Evolutionary conservation across 108 stramenopile species (phyloP), one percentile per base, ranked within the genome.

Genomic region (Cyclotella distinguenda): DNA sequence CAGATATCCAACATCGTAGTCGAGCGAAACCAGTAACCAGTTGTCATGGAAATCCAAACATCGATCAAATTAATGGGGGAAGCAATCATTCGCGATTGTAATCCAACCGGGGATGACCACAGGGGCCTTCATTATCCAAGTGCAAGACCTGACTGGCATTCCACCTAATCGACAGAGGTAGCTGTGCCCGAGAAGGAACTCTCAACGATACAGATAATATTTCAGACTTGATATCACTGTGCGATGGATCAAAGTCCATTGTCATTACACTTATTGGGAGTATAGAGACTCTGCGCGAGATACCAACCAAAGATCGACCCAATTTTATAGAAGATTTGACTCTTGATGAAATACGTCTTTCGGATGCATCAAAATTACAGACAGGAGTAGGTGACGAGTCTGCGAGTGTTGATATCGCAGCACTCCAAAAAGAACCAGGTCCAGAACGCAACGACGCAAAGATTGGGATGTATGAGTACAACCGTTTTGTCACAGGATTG

Each of bases 21-120:
- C n/a, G n/a, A n/a, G n/a, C n/a, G n/a, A n/a, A n/a, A n/a, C n/a
- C n/a, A n/a, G n/a, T n/a, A n/a, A n/a, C n/a, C n/a, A n/a, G n/a
- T n/a, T n/a, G n/a, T n/a, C 11, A 36, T 55, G 54, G 54, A 34
- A 16, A 44, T n/a, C 3, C 42, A 42, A 59, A 30, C 47, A 49
- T 21, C 72, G 28, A 40, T 84, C 7, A 81, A 84, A n/a, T n/a
- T n/a, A n/a, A 63, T 84, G 83, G 83, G 66, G 66, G 38, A 81
- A 81, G 47, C 13, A 70, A n/a, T 52, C 64, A 0, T 69, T 62
- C 44, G 12, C 23, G 13, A 32, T 81, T 0, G 36, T 32, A 9
- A 66, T 84, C 11, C 23, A 74, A 6, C 34, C 36, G 9, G 64
- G 64, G 1, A 53, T 32, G 13, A 32, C 74, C 0, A 43, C 72